Evolutionary conservation across 495 filamentous ascomycete genomes (phyloP).

Genomic region (Recurvomyces mirabilis): DNA sequence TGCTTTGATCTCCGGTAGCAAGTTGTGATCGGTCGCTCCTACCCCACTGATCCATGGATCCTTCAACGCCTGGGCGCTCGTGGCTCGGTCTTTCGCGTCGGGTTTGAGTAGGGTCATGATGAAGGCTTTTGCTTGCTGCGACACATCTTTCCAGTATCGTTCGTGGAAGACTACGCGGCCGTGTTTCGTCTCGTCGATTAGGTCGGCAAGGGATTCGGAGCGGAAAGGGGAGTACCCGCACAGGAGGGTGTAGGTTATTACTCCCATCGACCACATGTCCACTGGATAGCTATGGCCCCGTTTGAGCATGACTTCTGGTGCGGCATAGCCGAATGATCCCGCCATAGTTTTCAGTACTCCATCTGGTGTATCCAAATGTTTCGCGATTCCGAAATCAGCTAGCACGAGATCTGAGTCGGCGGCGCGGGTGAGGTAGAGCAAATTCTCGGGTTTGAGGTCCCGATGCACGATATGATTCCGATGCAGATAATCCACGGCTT

Average conservation of each 20-base stretch:
- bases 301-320: constrained; percentile 97
- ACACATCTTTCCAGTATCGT: constrained; percentile 97
- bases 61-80: constrained; percentile 69
- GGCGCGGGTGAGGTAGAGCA: constrained; percentile 77
- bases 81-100: constrained; percentile 62
- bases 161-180: constrained; percentile 95
- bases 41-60: constrained; percentile 87
- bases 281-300: constrained; percentile 97
- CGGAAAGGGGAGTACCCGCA: constrained; percentile 98
- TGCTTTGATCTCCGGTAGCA: constrained; percentile 92
- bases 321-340: constrained; percentile 95
- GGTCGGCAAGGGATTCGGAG: constrained; percentile 79
- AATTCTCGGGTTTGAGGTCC: constrained; percentile 97
- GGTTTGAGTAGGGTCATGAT: constrained; percentile 74
- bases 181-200: constrained; percentile 87
- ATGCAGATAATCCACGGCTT: constrained; percentile 90
- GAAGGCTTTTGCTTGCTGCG: constrained; percentile 90
- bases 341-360: constrained; percentile 97
- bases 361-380: constrained; percentile 84
- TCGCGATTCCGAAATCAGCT: constrained; percentile 97
- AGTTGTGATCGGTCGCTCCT: constrained; percentile 83
- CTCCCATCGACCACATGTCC: constrained; percentile 98
- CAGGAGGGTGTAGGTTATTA: constrained; percentile 98
- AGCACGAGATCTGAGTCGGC: constrained; percentile 75
- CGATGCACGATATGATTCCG: constrained; percentile 91